A percentile compares a stretch with the other conserved stretches of the same genome.
These are phyloP conservation scores for Coniochaeta sp. DNA, from an alignment of 2,329 filamentous ascomycete species.

Conservation along the genomic window DNA sequence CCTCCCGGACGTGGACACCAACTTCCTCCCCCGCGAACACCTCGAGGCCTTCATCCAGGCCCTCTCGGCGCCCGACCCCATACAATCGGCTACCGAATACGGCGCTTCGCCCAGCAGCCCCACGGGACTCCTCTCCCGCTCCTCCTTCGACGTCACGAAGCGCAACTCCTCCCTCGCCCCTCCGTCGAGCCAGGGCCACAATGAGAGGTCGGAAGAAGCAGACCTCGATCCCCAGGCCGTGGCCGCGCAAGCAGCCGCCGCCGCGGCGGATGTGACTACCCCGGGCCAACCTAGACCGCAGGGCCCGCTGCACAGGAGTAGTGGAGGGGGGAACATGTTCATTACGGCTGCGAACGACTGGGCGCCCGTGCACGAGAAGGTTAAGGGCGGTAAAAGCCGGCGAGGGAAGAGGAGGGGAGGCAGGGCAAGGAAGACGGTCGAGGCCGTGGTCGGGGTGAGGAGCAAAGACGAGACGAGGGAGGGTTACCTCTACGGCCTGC, in stretches of 20 bases:
- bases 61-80: conserved; percentile 71
- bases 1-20: conserved; percentile 72
- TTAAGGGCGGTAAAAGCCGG: conserved; percentile 29
- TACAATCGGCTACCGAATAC: conserved; percentile 46
- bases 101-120: conserved; percentile 41
- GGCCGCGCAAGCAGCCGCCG: conserved; percentile 29
- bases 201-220: too few species aligned
- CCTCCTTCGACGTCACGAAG: conserved; percentile 34
- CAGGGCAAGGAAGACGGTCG: conserved; percentile 28
- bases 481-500: conserved; percentile 78
- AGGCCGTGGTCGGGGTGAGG: conserved; percentile 43
- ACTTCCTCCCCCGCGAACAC: conserved; percentile 69
- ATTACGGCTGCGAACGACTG: conserved; percentile 94
- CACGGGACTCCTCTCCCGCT: conserved; percentile 23
- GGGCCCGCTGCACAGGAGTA: conserved; percentile 3
- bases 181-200: too few species aligned
- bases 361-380: conserved; percentile 75
- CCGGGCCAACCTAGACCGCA: conserved; percentile 7
- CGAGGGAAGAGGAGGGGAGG: conserved; percentile 28
- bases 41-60: conserved; percentile 74
- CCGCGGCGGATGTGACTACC: conserved; percentile 26
- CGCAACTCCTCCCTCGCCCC: conserved; percentile 19
- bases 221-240: conserved; percentile 23
- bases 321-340: conserved; percentile 37
- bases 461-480: conserved; percentile 90